Evolutionary conservation across 495 filamentous ascomycete genomes (phyloP), one percentile per base, ranked within the genome.

Genomic region (Tetracladium setigerum): DNA sequence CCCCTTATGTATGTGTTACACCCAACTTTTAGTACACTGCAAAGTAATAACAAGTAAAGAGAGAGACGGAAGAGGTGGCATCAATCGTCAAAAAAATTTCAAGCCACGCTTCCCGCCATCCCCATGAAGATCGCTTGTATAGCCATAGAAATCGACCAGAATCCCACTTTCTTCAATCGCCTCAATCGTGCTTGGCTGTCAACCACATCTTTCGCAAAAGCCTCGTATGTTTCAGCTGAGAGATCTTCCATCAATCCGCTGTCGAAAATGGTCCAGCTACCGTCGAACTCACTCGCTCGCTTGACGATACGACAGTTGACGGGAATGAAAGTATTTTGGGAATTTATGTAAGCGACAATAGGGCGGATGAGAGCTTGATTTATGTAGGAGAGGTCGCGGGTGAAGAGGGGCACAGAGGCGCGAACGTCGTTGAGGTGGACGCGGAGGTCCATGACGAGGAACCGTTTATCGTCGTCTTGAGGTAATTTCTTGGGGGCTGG

Each of bases 321-420:
- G 9, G 92, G 94, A 39, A 98, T 97, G 60, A 95, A 96, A 0
- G 89, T 90, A 57, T 80, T 82, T 60, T 84, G 80, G 27, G 87
- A 87, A 64, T 98, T 98, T 66, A 98, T 96, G 59, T 96, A 98
- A 1, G 92, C 94, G n/a, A 98, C 92, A 46, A 98, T 98, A 13
- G 92, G 92, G 19, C 92, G 79, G 34, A 97, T 84, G 6, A 98
- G 78, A 2, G 92, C 92, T 58, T 90, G 90, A 64, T 96, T 97
- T 51, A 95, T 86, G 65, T 97, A 97, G 30, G 87, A 92, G 12
- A 97, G 73, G 62, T 95, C 84, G 2, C 62, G 69, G 18, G 84
- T 92, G 65, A 96, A 96, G 44, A 98, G 77, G 0, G 92, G 92
- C 1, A 98, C 89, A 0, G 83, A 81, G 33, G 92, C 92, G 47